These are phyloP conservation scores for Triadica sebifera DNA, from an alignment of 345 rosid genomes.

Conservation along the genomic window DNA sequence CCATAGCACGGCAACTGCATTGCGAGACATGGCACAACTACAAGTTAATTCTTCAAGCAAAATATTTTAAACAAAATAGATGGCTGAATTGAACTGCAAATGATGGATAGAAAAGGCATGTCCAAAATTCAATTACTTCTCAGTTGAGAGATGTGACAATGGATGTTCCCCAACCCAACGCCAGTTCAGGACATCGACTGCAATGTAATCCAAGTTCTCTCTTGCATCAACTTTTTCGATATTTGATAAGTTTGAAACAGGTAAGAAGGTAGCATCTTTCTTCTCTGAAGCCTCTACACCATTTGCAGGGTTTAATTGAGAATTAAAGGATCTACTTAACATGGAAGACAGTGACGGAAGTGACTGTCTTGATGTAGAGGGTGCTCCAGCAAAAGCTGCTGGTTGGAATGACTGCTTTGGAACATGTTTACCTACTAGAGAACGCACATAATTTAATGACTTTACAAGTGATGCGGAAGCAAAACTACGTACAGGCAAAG, in stretches of 20 bases:
- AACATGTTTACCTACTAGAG: slow-evolving; percentile 79
- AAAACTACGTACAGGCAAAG: slow-evolving; percentile 84
- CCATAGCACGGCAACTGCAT: slow-evolving; percentile 55
- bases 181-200: slow-evolving; percentile 78
- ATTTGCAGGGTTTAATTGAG: slow-evolving; percentile 68
- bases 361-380: slow-evolving; percentile 66
- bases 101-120: not conserved
- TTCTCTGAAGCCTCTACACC: slow-evolving; percentile 61
- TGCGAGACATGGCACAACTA: slow-evolving; percentile 10
- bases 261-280: slow-evolving; percentile 53
- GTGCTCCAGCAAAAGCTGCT: slow-evolving; percentile 83
- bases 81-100: not conserved
- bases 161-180: slow-evolving; percentile 79
- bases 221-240: slow-evolving; percentile 54
- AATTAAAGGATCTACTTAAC: slow-evolving; percentile 82
- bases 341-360: slow-evolving; percentile 76
- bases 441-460: slow-evolving; percentile 92
- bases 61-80: not conserved
- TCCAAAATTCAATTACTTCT: slow-evolving; percentile 51
- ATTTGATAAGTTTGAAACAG: slow-evolving; percentile 64
- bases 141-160: slow-evolving; percentile 49
- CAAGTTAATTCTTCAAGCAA: slow-evolving; percentile 10
- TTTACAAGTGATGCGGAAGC: slow-evolving; percentile 83
- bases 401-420: slow-evolving; percentile 87
- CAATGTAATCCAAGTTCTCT: slow-evolving; percentile 70